Percentiles rank a stretch among this genome's conserved stretches.
phyloP scores from a whole-genome alignment of 257 asterid genomes.

The Petunia secreta region DNA sequence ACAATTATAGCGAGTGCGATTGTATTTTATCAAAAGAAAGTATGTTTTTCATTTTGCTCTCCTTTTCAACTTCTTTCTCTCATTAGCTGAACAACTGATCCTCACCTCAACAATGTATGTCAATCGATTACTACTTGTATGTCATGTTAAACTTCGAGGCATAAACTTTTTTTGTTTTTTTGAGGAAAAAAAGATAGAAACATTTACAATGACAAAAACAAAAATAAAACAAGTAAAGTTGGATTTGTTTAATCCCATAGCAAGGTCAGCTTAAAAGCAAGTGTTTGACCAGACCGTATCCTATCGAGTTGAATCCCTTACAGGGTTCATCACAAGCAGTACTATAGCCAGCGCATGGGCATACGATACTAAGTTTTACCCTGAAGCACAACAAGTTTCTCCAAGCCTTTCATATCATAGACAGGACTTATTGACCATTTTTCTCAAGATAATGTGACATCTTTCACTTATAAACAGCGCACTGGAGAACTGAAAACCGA shows the following conservation, averaged over 20 bases:
- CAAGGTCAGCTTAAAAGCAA: conserved; percentile 10
- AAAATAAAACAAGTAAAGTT: background rate
- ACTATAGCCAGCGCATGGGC: background rate
- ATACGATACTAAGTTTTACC: background rate
- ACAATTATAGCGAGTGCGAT: background rate
- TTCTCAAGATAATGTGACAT: background rate
- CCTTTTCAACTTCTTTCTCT: background rate
- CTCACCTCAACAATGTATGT: conserved; percentile 9
- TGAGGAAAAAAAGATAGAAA: background rate
- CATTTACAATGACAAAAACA: background rate
- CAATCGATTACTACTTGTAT: background rate
- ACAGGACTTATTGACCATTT: background rate
- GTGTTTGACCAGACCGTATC: background rate
- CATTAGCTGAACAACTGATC: background rate
- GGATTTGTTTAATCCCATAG: background rate
- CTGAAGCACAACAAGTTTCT: background rate
- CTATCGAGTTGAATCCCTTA: background rate
- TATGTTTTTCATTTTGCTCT: background rate
- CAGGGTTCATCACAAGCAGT: conserved; percentile 15
- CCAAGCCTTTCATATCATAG: conserved; percentile 15
- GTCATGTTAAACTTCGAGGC: background rate
- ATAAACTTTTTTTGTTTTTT: background rate
- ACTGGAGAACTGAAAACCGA: background rate
- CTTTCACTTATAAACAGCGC: background rate
- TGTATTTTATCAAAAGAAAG: background rate